These are phyloP conservation scores for Oryza meyeriana DNA, from an alignment of 176 grass and related monocot species.

Conservation along the genomic window DNA sequence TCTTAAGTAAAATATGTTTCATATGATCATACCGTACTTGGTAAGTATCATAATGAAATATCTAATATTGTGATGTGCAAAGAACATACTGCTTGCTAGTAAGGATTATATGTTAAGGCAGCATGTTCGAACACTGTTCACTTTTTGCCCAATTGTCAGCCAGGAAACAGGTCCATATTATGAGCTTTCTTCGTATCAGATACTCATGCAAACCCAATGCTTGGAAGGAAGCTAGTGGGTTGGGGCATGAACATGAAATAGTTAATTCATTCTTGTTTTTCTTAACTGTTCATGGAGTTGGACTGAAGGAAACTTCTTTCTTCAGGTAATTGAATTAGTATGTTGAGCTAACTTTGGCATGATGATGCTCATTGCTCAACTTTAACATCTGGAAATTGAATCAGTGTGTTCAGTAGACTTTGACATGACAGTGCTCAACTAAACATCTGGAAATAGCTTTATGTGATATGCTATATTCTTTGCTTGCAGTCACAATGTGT, in stretches of 20 bases:
- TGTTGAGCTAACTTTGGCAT: neutral
- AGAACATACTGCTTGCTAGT: neutral
- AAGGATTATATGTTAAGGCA: neutral
- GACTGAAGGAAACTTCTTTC: neutral
- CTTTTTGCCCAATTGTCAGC: slow-evolving; percentile 8
- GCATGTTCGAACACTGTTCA: neutral
- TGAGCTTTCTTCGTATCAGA: neutral
- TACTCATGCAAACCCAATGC: slow-evolving; percentile 5
- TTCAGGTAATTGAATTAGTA: neutral
- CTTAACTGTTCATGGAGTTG: neutral
- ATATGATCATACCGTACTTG: neutral
- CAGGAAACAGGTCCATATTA: neutral
- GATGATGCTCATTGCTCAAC: neutral
- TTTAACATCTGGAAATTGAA: neutral
- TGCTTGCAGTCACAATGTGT: neutral
- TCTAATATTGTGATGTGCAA: neutral
- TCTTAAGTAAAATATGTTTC: neutral
- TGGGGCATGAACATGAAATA: neutral
- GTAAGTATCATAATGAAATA: no score
- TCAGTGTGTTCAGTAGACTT: neutral
- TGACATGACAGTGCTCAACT: neutral
- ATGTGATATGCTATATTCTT: slow-evolving; percentile 20
- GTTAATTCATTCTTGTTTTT: neutral
- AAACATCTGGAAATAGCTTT: slow-evolving; percentile 7
- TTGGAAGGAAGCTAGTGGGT: neutral